phyloP scores from a whole-genome alignment of 306 rosid genomes.

The Prunus mume region DNA sequence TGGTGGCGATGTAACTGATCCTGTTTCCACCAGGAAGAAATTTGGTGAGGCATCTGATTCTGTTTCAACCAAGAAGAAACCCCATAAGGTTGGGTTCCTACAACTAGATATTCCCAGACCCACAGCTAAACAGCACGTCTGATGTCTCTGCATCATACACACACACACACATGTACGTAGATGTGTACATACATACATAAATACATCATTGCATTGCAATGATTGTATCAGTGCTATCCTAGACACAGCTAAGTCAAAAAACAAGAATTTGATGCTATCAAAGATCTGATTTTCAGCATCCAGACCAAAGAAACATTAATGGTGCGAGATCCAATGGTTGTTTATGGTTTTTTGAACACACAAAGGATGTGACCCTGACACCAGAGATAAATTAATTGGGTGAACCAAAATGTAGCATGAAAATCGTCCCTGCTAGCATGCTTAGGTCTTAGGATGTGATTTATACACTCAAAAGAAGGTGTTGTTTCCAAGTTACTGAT shows the following conservation, averaged over 20 bases:
- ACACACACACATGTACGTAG: neutral
- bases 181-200: neutral
- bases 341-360: conserved; percentile 20
- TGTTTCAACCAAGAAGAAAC: conserved; percentile 48
- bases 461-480: neutral
- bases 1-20: conserved; percentile 25
- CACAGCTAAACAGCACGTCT: conserved; percentile 16
- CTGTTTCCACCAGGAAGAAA: conserved; percentile 36
- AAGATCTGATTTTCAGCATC: conserved; percentile 13
- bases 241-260: conserved; percentile 10
- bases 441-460: neutral
- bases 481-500: neutral
- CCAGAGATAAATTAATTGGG: neutral
- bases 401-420: neutral
- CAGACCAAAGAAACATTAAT: neutral
- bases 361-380: conserved; percentile 1
- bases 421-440: neutral
- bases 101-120: conserved; percentile 26
- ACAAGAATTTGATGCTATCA: conserved; percentile 8
- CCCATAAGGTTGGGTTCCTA: conserved; percentile 61
- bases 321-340: conserved; percentile 1
- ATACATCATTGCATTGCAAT: neutral
- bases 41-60: conserved; percentile 27
- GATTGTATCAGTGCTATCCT: neutral
- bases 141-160: conserved; percentile 9